Evolutionary conservation across 1,284 basidiomycete species (phyloP), one percentile per base, ranked within the genome.

Genomic region (Ustilago shanxiensis): DNA sequence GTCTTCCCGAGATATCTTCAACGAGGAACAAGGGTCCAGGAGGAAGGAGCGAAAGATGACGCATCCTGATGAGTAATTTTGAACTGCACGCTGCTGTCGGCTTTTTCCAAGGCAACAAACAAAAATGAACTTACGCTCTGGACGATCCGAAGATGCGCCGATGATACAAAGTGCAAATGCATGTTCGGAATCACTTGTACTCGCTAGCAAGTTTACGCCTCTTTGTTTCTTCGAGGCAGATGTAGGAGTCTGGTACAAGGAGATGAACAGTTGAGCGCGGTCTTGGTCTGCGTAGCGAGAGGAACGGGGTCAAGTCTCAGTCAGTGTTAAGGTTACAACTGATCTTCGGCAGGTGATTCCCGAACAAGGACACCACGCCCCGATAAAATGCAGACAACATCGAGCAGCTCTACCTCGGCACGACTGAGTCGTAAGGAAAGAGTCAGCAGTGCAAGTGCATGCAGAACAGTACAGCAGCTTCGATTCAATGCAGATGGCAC

Each of bases 41-140:
- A n/a, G 22, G 5, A 24, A 22, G 31, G 16, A 26, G 53, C 33
- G 22, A 16, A 44, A 28, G 54, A 44, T 56, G 54, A 56, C 39
- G 54, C 29, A 41, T 22, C 24, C n/a, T 56, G 39, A 56, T 56
- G 54, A 56, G 54, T 56, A 44, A 56, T 33, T 39, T 39, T 20
- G 26, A 11, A n/a, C 49, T 29, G 9, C 18, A 51, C 18, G 9
- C 26, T 28, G 29, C 49, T 11, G 28, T 29, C 28, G 50, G 50
- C 31, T n/a, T 33, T 22, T 50, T 28, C 4, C 49, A 29, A 10
- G 49, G 49, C 9, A 13, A 8, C 26, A 8, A 50, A 9, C n/a
- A n/a, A n/a, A n/a, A n/a, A n/a, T n/a, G n/a, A n/a, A n/a, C n/a
- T n/a, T n/a, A n/a, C n/a, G n/a, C n/a, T n/a, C 37, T 39, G 14